These are phyloP conservation scores for Amanita fuliginea DNA, from an alignment of 768 basidiomycete genomes.

Conservation along the genomic window DNA sequence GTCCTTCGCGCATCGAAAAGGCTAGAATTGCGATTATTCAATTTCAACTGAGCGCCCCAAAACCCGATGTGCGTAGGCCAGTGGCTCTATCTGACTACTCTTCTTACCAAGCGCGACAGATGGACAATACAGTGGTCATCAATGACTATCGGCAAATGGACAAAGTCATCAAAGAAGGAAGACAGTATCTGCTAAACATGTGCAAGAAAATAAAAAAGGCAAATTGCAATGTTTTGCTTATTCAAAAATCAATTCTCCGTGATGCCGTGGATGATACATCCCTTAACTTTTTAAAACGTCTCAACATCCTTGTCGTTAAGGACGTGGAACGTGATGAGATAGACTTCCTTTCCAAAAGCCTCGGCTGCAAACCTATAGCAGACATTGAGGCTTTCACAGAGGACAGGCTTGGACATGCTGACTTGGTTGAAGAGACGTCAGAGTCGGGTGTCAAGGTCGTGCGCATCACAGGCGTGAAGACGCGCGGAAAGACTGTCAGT, in stretches of 20 bases:
- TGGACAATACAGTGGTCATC: conserved; percentile 99
- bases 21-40: conserved; percentile 98
- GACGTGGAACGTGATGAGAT: conserved; percentile 99
- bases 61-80: conserved; percentile 66
- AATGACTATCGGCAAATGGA: conserved; percentile 99
- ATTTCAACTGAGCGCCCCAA: conserved; percentile 95
- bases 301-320: conserved; percentile 94
- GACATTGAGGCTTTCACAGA: conserved; percentile 97
- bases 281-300: conserved; percentile 92
- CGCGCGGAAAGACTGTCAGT: conserved; percentile 88
- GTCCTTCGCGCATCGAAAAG: conserved; percentile 92
- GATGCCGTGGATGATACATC: conserved; percentile 99
- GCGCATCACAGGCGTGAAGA: conserved; percentile 89
- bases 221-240: conserved; percentile 97
- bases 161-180: conserved; percentile 98
- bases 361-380: conserved; percentile 92
- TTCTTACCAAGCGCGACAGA: conserved; percentile 36
- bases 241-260: conserved; percentile 98
- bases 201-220: conserved; percentile 99
- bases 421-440: conserved; percentile 84
- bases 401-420: conserved; percentile 95
- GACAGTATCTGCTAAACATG: conserved; percentile 93
- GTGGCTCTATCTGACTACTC: conserved; percentile 3
- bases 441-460: conserved; percentile 84
- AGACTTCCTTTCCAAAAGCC: conserved; percentile 88